Conservation (phyloP, 2,329 filamentous ascomycete genomes). For the Colletotrichum salicis region DNA sequence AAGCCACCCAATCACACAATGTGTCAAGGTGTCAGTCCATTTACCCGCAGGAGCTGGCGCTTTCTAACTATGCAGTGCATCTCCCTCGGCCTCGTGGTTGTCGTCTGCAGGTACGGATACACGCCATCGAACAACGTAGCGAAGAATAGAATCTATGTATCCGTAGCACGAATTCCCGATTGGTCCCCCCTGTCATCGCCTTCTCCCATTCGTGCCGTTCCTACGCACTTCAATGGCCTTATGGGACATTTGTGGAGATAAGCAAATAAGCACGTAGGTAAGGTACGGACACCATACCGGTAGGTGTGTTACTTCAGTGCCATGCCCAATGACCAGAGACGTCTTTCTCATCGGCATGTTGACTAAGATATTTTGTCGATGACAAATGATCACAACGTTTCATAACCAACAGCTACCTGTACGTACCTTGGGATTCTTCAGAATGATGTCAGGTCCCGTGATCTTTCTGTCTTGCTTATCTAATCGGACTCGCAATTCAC, state of each 20-base stretch:
- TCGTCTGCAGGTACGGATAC: conserved; percentile 4
- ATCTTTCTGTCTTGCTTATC: background rate
- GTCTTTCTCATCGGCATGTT: background rate
- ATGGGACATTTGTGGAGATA: background rate
- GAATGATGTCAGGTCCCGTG: background rate
- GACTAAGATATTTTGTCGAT: background rate
- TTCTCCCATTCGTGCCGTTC: background rate
- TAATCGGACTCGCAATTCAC: background rate
- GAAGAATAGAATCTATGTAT: background rate
- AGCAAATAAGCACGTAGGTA: background rate
- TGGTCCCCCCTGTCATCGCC: background rate
- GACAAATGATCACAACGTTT: background rate
- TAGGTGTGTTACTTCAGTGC: too few relatives aligned
- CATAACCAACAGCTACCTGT: background rate
- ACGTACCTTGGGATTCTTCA: too few relatives aligned
- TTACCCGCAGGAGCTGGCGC: background rate
- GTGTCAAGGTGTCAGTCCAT: too few relatives aligned
- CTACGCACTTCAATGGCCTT: background rate
- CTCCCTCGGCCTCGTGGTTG: conserved; percentile 11
- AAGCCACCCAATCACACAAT: conserved; percentile 9
- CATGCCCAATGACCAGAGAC: background rate
- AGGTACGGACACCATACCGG: background rate
- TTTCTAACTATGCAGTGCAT: conserved; percentile 15
- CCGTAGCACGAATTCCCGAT: background rate
- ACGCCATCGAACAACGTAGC: background rate